Conservation (phyloP, 2,329 filamentous ascomycete species). For the Rhynchosporium agropyri region DNA sequence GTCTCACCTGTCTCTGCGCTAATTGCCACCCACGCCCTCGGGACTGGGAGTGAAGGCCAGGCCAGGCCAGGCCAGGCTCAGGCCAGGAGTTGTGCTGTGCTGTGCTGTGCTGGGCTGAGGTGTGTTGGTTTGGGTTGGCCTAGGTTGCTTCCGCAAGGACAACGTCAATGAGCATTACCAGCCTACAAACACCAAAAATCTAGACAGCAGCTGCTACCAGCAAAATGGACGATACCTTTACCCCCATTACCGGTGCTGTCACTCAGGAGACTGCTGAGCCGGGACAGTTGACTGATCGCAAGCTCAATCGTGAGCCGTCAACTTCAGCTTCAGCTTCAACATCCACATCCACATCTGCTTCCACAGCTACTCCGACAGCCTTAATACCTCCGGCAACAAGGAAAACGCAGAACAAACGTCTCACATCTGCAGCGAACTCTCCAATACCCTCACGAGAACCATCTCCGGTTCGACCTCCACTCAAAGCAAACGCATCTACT, state of each 20-base stretch:
- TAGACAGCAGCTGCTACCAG: constrained; percentile 1
- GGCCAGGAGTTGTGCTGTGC: too few relatives aligned
- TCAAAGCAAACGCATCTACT: constrained; percentile 35
- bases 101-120: too few relatives aligned
- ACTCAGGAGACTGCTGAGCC: constrained; percentile 26
- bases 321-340: constrained; percentile 30
- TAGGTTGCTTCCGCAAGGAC: background rate
- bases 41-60: background rate
- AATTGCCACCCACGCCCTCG: background rate
- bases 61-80: background rate
- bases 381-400: constrained; percentile 32
- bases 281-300: constrained; percentile 18
- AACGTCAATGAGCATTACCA: constrained; percentile 2
- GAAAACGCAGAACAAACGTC: constrained; percentile 36
- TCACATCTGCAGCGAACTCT: constrained; percentile 48
- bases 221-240: constrained; percentile 28
- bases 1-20: constrained; percentile 1
- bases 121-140: too few relatives aligned
- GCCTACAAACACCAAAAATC: constrained; percentile 1
- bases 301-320: constrained; percentile 32
- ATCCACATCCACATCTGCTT: constrained; percentile 6
- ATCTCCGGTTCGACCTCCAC: constrained; percentile 46
- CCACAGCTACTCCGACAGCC: background rate
- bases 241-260: constrained; percentile 16
- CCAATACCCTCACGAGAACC: constrained; percentile 51